Evolutionary conservation across 495 filamentous ascomycete genomes (phyloP).

Genomic region (Platismatia glauca): DNA sequence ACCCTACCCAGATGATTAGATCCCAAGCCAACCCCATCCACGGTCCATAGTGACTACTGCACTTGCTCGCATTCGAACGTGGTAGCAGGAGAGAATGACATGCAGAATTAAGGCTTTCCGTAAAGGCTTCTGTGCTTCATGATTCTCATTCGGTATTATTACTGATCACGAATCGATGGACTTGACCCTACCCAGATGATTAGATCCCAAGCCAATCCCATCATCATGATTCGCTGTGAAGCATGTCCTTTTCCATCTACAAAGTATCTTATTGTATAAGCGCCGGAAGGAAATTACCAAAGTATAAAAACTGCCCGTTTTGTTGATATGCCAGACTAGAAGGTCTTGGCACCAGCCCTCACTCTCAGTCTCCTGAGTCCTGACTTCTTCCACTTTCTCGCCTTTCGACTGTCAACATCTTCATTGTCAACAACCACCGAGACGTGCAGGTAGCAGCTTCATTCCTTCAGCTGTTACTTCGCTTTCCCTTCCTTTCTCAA

Average conservation of each 20-base stretch:
- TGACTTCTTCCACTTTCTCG: constrained; percentile 34
- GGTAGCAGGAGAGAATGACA: background rate
- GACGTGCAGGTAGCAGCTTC: constrained; percentile 62
- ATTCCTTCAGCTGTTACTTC: constrained; percentile 67
- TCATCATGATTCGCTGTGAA: too few species aligned
- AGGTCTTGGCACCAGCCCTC: background rate
- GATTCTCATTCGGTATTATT: too few species aligned
- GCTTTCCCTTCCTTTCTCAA: constrained; percentile 42
- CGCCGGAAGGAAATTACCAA: background rate
- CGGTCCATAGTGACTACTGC: background rate
- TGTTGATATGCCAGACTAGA: background rate
- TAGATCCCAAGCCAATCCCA: too few species aligned
- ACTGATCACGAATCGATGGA: too few species aligned
- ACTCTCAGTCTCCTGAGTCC: background rate
- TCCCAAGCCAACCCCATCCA: too few species aligned
- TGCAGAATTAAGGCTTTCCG: background rate
- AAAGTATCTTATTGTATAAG: background rate
- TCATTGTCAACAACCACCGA: constrained; percentile 22
- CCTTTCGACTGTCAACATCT: too few species aligned
- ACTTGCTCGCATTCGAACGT: background rate
- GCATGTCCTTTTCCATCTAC: background rate
- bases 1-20: too few species aligned
- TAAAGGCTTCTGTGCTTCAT: background rate
- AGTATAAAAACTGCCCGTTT: background rate
- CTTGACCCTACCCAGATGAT: too few species aligned